Evolutionary conservation across 768 basidiomycete species (phyloP).

Genomic region (Leccinum longicurvipes): DNA sequence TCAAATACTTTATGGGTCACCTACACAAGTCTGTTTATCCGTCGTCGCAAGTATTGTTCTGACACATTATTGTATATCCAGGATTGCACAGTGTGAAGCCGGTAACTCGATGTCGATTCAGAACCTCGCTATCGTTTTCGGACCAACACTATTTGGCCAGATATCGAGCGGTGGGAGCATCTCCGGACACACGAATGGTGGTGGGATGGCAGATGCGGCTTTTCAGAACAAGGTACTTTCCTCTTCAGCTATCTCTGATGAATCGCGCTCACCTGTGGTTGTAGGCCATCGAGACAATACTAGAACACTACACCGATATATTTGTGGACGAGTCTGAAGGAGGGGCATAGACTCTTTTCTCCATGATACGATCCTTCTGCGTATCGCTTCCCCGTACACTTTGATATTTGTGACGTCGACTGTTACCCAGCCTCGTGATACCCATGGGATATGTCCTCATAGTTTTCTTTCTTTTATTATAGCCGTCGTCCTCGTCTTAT

Average conservation of each 20-base stretch:
- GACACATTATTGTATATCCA: constrained; percentile 31
- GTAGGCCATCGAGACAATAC: constrained; percentile 92
- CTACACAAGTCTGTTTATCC: constrained; percentile 65
- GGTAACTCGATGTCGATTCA: constrained; percentile 91
- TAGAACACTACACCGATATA: constrained; percentile 92
- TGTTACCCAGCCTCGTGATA: constrained; percentile 27
- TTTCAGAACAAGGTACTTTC: constrained; percentile 64
- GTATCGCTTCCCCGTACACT: neutral
- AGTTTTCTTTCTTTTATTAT: constrained; percentile 13
- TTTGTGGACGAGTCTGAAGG: constrained; percentile 86
- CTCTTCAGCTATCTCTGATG: neutral
- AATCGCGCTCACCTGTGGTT: constrained; percentile 9
- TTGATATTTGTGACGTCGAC: constrained; percentile 8
- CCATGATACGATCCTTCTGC: neutral
- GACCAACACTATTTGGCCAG: constrained; percentile 92
- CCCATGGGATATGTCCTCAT: constrained; percentile 14
- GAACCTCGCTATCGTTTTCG: constrained; percentile 95
- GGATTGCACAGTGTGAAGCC: constrained; percentile 69
- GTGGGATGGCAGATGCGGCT: constrained; percentile 65
- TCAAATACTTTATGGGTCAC: constrained; percentile 95
- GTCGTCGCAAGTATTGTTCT: constrained; percentile 2
- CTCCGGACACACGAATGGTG: constrained; percentile 46
- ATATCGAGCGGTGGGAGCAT: constrained; percentile 42
- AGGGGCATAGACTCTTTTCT: constrained; percentile 18
- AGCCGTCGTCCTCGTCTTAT: neutral